Conservation (phyloP, 2,329 filamentous ascomycete genomes). For the Lasiodiplodia sp. region DNA sequence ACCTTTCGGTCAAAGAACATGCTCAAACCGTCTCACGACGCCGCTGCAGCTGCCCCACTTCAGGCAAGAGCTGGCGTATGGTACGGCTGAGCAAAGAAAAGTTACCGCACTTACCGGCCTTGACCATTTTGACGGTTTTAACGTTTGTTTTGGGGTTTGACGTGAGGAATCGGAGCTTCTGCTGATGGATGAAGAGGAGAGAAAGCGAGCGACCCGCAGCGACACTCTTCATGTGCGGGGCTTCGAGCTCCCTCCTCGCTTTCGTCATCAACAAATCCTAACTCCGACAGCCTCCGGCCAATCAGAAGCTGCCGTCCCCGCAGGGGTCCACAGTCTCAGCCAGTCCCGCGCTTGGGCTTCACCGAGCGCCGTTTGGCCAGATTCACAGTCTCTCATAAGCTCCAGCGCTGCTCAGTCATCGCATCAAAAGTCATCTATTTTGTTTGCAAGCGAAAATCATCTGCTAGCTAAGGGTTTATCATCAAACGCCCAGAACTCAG, state of each 20-base stretch:
- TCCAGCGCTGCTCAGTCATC: constrained; percentile 16
- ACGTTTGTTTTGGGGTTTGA: constrained; percentile 36
- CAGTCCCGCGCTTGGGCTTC: background rate
- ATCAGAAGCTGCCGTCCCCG: background rate
- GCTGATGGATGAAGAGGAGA: constrained; percentile 15
- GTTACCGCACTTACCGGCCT: constrained; percentile 77
- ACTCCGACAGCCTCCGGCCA: constrained; percentile 18
- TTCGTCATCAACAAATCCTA: constrained; percentile 27
- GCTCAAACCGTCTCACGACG: constrained; percentile 64
- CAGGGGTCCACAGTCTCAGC: constrained; percentile 7
- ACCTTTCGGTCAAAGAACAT: constrained; percentile 34
- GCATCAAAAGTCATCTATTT: constrained; percentile 25
- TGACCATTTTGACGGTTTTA: constrained; percentile 88
- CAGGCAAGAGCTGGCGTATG: constrained; percentile 34
- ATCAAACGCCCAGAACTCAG: constrained; percentile 6
- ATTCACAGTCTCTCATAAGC: constrained; percentile 18
- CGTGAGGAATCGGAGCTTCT: constrained; percentile 31
- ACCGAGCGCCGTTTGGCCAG: constrained; percentile 17
- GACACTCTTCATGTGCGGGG: constrained; percentile 22
- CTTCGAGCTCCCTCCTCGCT: constrained; percentile 24
- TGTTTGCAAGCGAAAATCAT: constrained; percentile 20
- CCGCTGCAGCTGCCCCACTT: constrained; percentile 45
- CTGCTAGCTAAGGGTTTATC: constrained; percentile 25
- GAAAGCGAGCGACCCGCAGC: constrained; percentile 4
- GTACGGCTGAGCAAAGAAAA: constrained; percentile 34